Percentiles rank a stretch among this genome's conserved stretches.
Conservation (phyloP, 495 filamentous ascomycete species). For the Trichoderma gamsii region DNA sequence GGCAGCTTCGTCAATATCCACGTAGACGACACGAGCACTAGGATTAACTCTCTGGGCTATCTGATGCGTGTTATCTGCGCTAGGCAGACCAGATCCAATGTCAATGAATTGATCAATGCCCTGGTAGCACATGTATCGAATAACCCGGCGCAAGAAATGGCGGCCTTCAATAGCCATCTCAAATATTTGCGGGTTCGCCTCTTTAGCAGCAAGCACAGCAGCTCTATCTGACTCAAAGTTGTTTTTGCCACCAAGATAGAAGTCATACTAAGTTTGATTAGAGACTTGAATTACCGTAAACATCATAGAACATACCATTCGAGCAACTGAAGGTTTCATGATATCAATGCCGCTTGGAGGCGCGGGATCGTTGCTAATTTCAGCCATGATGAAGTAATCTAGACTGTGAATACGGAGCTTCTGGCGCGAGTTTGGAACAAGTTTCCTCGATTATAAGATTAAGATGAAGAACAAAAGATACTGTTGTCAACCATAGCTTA, state of each 20-base stretch:
- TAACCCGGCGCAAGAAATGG: not conserved
- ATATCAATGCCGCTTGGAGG: too few relatives aligned
- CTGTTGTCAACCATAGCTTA: too few relatives aligned
- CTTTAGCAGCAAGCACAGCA: not conserved
- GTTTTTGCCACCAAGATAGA: slow-evolving; percentile 1
- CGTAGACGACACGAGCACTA: not conserved
- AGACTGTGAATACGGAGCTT: too few relatives aligned
- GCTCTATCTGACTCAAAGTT: not conserved
- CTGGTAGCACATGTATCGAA: slow-evolving; percentile 1
- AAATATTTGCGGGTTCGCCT: not conserved
- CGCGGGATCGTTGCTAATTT: too few relatives aligned
- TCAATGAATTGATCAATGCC: slow-evolving; percentile 6
- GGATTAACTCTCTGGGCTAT: not conserved
- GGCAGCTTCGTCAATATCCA: not conserved
- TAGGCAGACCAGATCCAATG: not conserved
- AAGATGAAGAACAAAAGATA: too few relatives aligned
- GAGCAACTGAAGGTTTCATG: too few relatives aligned
- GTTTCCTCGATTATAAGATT: too few relatives aligned
- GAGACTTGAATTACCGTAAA: too few relatives aligned
- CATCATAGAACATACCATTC: too few relatives aligned
- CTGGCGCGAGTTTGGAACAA: too few relatives aligned
- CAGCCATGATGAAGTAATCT: too few relatives aligned
- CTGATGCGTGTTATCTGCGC: slow-evolving; percentile 6
- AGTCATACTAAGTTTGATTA: not conserved
- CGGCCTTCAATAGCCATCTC: not conserved